Evolutionary conservation across 345 rosid genomes (phyloP).

Genomic region (Brassica nigra): DNA sequence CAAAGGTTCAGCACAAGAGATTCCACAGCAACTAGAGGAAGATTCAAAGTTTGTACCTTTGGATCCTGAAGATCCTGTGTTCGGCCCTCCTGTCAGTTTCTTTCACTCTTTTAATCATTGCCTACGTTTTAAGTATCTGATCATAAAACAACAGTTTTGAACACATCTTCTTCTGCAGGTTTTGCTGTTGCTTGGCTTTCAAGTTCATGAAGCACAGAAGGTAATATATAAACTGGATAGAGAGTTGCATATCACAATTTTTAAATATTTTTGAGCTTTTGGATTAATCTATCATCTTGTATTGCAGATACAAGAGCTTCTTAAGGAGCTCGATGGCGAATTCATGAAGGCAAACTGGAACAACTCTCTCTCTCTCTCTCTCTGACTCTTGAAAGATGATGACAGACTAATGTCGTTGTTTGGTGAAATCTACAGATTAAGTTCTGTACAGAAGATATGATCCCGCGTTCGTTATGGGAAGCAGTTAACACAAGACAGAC

Average conservation of each 20-base stretch:
- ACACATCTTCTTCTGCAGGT: constrained; percentile 50
- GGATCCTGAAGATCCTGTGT: constrained; percentile 65
- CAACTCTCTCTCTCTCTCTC: neutral
- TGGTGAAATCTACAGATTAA: constrained; percentile 47
- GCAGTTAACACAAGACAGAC: constrained; percentile 75
- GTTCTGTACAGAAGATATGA: constrained; percentile 76
- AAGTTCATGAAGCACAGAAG: constrained; percentile 61
- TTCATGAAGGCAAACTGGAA: constrained; percentile 64
- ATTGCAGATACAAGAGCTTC: constrained; percentile 61
- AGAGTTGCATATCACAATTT: neutral
- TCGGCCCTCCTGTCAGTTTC: constrained; percentile 91
- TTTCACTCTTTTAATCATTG: constrained; percentile 34
- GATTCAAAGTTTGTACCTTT: constrained; percentile 84
- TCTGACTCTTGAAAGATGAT: constrained; percentile 9
- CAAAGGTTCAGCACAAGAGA: constrained; percentile 51
- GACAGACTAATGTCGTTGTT: neutral
- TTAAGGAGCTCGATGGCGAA: constrained; percentile 80
- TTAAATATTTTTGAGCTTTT: constrained; percentile 2
- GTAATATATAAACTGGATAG: constrained; percentile 33
- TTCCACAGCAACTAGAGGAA: constrained; percentile 66
- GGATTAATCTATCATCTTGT: constrained; percentile 16
- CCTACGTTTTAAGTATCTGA: constrained; percentile 16
- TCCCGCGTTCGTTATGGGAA: constrained; percentile 68
- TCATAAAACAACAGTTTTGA: constrained; percentile 8
- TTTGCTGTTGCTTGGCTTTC: constrained; percentile 71